Conservation (phyloP, 2,329 filamentous ascomycete genomes). For the Colletotrichum endophyticum region DNA sequence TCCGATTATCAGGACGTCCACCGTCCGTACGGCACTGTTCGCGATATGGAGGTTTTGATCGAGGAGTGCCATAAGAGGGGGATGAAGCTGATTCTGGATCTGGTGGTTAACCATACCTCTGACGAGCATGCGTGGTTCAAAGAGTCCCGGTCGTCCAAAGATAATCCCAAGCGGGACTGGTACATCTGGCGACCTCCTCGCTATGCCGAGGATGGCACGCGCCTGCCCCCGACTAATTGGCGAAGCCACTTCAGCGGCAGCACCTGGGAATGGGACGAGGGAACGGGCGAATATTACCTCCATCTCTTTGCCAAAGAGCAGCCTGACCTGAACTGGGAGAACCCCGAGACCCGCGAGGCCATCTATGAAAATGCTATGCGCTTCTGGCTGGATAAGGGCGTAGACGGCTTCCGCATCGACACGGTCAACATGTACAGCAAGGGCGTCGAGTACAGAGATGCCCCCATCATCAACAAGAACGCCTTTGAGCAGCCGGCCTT, state of each 20-base stretch:
- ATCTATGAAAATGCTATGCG: slow-evolving; percentile 75
- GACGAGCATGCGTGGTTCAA: slow-evolving; percentile 76
- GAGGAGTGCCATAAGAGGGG: slow-evolving; percentile 62
- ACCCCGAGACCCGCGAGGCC: slow-evolving; percentile 67
- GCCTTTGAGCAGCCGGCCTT: slow-evolving; percentile 56
- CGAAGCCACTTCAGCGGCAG: slow-evolving; percentile 64
- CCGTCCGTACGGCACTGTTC: slow-evolving; percentile 68
- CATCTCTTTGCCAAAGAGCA: slow-evolving; percentile 78
- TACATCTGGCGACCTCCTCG: slow-evolving; percentile 64
- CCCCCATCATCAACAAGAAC: slow-evolving; percentile 54
- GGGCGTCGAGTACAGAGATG: slow-evolving; percentile 61
- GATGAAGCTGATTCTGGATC: slow-evolving; percentile 75
- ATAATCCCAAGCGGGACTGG: slow-evolving; percentile 72
- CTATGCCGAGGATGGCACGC: slow-evolving; percentile 59
- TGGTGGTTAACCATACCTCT: slow-evolving; percentile 81
- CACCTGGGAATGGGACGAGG: slow-evolving; percentile 74
- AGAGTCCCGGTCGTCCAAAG: slow-evolving; percentile 65
- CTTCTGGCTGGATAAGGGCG: slow-evolving; percentile 80
- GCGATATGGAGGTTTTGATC: slow-evolving; percentile 69
- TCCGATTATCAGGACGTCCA: slow-evolving; percentile 71
- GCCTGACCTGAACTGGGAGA: slow-evolving; percentile 89
- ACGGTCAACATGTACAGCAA: slow-evolving; percentile 78
- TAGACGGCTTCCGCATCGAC: slow-evolving; percentile 77
- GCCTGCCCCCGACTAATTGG: slow-evolving; percentile 80
- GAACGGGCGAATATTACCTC: slow-evolving; percentile 78